phyloP scores from a whole-genome alignment of 2,329 filamentous ascomycete species.

The Beauveria australis region DNA sequence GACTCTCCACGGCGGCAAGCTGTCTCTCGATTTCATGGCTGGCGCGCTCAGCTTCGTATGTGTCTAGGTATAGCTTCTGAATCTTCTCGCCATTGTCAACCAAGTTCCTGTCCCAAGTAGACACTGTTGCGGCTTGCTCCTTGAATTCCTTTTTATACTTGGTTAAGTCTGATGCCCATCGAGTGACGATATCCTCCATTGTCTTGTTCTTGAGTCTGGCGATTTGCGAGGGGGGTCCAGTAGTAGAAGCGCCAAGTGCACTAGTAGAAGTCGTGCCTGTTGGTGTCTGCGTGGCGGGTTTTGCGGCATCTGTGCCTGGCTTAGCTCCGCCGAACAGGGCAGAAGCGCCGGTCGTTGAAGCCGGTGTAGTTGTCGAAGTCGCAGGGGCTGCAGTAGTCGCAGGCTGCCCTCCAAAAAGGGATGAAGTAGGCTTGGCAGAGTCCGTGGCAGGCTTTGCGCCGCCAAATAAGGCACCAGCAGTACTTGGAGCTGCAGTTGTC shows the following conservation, averaged over 20 bases:
- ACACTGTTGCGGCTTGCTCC: constrained; percentile 77
- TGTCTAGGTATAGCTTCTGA: constrained; percentile 82
- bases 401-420: constrained; percentile 27
- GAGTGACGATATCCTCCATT: constrained; percentile 97
- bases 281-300: constrained; percentile 21
- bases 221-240: constrained; percentile 73
- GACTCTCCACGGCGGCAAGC: constrained; percentile 77
- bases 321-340: constrained; percentile 26
- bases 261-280: constrained; percentile 22
- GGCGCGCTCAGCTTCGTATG: constrained; percentile 87
- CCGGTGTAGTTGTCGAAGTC: constrained; percentile 20
- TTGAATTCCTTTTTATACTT: constrained; percentile 98
- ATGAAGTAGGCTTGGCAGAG: constrained; percentile 14
- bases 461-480: constrained; percentile 27
- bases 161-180: constrained; percentile 89
- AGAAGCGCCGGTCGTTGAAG: constrained; percentile 21
- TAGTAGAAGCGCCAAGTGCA: constrained; percentile 61
- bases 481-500: constrained; percentile 22
- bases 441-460: constrained; percentile 20
- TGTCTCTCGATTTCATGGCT: constrained; percentile 92
- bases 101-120: constrained; percentile 83
- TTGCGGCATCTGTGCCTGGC: constrained; percentile 21
- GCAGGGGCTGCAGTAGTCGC: constrained; percentile 19
- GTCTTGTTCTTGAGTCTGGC: constrained; percentile 96
- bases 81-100: constrained; percentile 95